Evolutionary conservation across 306 rosid genomes (phyloP), one percentile per base, ranked within the genome.

Genomic region (Vigna trinervia): DNA sequence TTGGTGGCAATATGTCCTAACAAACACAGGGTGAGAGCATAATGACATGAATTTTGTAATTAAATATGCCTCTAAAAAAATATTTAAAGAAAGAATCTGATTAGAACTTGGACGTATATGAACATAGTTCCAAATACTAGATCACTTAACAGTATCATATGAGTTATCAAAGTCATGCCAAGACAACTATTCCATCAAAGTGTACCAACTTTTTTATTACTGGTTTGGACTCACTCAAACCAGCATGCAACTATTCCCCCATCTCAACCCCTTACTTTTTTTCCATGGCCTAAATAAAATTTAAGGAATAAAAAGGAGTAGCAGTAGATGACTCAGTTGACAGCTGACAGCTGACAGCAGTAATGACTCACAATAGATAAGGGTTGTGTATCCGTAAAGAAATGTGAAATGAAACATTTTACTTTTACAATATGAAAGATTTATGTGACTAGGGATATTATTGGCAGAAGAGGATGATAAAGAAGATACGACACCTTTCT

Each of bases 321-420:
- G n/a, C 11, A 52, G 8, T 71, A 17, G 12, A 50, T 52, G 50
- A 36, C 77, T 56, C 15, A 36, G 23, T 22, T 56, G 77, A 71
- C 15, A 71, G 6, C 28, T 12, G 65, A 59, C 41, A 38, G 38
- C 38, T 15, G 39, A 54, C 9, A 36, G 11, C 4, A 12, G 65
- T 12, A 12, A 1, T 53, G 50, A 23, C 26, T 23, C 26, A 1
- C 1, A 1, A 38, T 1, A 57, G 52, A 73, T 56, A 41, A 73
- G 54, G 53, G 13, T 48, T 38, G 41, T 38, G 14, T 41, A 38
- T 69, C 30, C 34, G 34, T 52, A 30, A 71, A 51, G 12, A 51
- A 71, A 71, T 41, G 2, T 5, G 26, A n/a, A 22, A 22, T 1
- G 1, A 17, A 50, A 50, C 60, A 69, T n/a, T 32, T 71, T 51